A percentile compares a stretch with the other conserved stretches of the same genome.
Conservation (phyloP, 495 filamentous ascomycete genomes). For the Penicillium canescens region DNA sequence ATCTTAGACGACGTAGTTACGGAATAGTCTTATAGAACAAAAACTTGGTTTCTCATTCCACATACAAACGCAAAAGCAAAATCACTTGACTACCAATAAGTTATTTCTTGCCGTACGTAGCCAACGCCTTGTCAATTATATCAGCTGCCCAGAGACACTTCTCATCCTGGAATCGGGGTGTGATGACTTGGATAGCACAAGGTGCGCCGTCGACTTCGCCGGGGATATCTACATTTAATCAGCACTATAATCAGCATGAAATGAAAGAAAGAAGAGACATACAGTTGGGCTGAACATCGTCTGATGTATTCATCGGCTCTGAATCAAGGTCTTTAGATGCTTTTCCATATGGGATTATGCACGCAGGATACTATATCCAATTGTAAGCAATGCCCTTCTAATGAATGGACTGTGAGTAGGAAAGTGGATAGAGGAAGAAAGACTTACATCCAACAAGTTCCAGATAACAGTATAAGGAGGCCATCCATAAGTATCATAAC, state of each 20-base stretch:
- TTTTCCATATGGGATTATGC: constrained; percentile 33
- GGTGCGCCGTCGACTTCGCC: constrained; percentile 37
- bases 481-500: constrained; percentile 48
- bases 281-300: constrained; percentile 38
- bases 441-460: constrained; percentile 55
- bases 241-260: neutral
- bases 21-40: no score
- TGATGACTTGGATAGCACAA: constrained; percentile 39
- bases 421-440: neutral
- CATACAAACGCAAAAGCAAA: neutral
- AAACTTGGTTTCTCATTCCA: no score
- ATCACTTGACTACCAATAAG: neutral
- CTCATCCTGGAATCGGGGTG: constrained; percentile 44
- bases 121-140: constrained; percentile 30
- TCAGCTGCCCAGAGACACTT: constrained; percentile 37
- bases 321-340: constrained; percentile 38
- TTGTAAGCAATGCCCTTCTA: neutral
- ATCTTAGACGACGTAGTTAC: no score
- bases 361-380: constrained; percentile 31
- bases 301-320: constrained; percentile 20
- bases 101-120: neutral
- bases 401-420: neutral
- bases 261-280: constrained; percentile 5
- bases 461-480: constrained; percentile 48
- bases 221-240: constrained; percentile 28